phyloP scores from a whole-genome alignment of 257 asterid genomes.

The Solanum arcanum region DNA sequence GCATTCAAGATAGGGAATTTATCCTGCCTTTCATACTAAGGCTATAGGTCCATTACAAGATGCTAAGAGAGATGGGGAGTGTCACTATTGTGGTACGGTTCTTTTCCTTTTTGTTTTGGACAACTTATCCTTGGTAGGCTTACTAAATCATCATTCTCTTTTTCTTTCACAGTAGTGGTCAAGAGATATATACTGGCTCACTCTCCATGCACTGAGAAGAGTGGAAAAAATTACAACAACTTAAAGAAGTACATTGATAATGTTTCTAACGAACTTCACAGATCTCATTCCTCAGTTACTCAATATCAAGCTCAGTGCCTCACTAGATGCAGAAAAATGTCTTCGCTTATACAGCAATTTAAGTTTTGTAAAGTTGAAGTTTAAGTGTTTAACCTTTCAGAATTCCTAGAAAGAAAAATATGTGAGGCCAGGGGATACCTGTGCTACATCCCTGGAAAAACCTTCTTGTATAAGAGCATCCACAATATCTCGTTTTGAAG shows the following conservation, averaged over 20 bases:
- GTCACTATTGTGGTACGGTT: neutral
- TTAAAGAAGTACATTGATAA: neutral
- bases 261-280: neutral
- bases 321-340: neutral
- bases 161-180: neutral
- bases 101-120: neutral
- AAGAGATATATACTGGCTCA: neutral
- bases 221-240: neutral
- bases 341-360: neutral
- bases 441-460: conserved; percentile 93
- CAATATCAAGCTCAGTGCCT: neutral
- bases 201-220: neutral
- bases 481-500: conserved; percentile 65
- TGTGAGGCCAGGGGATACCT: conserved; percentile 26
- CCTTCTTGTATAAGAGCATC: conserved; percentile 67
- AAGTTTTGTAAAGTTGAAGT: neutral
- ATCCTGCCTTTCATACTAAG: neutral
- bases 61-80: neutral
- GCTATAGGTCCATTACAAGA: neutral
- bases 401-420: neutral
- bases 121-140: neutral
- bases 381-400: neutral
- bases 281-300: neutral
- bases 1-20: neutral
- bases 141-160: neutral